A percentile compares a stretch with the other conserved stretches of the same genome.
Conservation (phyloP, 1,139 yeast species). For the Yamadazyma dushanensis region DNA sequence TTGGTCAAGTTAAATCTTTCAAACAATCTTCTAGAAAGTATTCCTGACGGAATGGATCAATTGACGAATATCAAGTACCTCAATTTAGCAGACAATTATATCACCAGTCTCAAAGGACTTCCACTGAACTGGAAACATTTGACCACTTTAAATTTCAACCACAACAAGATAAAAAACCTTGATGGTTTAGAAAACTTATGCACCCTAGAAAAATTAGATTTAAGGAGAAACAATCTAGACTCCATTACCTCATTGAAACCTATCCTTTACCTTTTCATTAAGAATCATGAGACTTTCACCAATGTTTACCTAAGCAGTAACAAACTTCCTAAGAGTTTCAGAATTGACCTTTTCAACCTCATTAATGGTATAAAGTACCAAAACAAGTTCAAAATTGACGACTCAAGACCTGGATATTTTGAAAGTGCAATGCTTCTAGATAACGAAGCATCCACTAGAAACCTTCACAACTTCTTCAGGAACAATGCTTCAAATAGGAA, state of each 20-base stretch:
- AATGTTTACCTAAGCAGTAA: slow-evolving; percentile 44
- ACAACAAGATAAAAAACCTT: slow-evolving; percentile 47
- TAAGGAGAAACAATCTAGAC: slow-evolving; percentile 52
- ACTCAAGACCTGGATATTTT: slow-evolving; percentile 63
- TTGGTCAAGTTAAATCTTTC: slow-evolving; percentile 61
- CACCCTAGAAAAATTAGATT: slow-evolving; percentile 54
- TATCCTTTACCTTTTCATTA: slow-evolving; percentile 36
- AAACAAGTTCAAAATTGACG: slow-evolving; percentile 54
- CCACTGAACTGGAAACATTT: slow-evolving; percentile 44
- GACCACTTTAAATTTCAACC: slow-evolving; percentile 54
- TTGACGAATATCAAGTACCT: slow-evolving; percentile 51
- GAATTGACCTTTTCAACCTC: slow-evolving; percentile 56
- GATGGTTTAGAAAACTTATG: slow-evolving; percentile 50
- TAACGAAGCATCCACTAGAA: slow-evolving; percentile 45
- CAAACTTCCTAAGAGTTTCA: slow-evolving; percentile 46
- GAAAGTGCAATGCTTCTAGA: slow-evolving; percentile 57
- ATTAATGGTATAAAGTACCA: slow-evolving; percentile 53
- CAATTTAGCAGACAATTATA: slow-evolving; percentile 56
- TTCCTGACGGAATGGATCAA: slow-evolving; percentile 56
- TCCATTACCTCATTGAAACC: slow-evolving; percentile 32
- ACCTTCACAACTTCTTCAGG: slow-evolving; percentile 44
- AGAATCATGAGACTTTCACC: slow-evolving; percentile 27
- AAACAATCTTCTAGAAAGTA: slow-evolving; percentile 46
- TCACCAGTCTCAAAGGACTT: slow-evolving; percentile 39
- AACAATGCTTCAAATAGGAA: slow-evolving; percentile 12